Percentiles rank a stretch among this genome's conserved stretches.
Evolutionary conservation across 2,329 filamentous ascomycete species (phyloP).

Genomic region (Chaetomium sp.): DNA sequence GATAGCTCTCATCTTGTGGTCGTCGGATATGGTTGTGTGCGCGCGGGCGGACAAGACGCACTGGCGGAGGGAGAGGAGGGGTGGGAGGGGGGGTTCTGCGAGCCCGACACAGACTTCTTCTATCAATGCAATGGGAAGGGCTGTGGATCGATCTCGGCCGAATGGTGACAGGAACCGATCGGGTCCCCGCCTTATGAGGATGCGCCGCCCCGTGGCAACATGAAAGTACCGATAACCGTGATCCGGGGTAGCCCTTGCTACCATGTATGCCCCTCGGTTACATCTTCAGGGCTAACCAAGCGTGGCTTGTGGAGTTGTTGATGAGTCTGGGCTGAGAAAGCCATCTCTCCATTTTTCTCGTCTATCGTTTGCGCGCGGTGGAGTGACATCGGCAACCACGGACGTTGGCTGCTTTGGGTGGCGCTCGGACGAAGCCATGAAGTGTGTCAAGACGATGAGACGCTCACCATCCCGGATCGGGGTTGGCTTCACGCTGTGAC

Average conservation of each 20-base stretch:
- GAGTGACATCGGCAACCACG: background rate
- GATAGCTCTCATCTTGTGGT: slow-evolving; percentile 3
- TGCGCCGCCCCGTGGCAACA: background rate
- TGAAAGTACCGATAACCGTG: background rate
- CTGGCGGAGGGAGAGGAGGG: background rate
- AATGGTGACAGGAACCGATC: background rate
- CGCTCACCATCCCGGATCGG: background rate
- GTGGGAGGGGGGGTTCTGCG: background rate
- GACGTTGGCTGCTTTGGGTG: background rate
- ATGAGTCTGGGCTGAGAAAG: background rate
- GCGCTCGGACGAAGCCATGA: background rate
- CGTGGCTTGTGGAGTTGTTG: background rate
- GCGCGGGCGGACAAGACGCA: background rate
- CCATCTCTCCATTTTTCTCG: background rate
- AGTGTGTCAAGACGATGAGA: background rate
- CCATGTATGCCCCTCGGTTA: background rate
- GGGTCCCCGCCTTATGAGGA: background rate
- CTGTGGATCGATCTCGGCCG: background rate
- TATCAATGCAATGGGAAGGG: background rate
- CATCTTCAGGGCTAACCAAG: background rate
- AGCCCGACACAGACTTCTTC: background rate
- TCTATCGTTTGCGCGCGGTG: background rate
- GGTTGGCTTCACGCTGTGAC: background rate
- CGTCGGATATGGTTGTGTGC: background rate
- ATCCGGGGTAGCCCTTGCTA: background rate